Conservation (phyloP, 495 filamentous ascomycete genomes). For the Xylona heveae region DNA sequence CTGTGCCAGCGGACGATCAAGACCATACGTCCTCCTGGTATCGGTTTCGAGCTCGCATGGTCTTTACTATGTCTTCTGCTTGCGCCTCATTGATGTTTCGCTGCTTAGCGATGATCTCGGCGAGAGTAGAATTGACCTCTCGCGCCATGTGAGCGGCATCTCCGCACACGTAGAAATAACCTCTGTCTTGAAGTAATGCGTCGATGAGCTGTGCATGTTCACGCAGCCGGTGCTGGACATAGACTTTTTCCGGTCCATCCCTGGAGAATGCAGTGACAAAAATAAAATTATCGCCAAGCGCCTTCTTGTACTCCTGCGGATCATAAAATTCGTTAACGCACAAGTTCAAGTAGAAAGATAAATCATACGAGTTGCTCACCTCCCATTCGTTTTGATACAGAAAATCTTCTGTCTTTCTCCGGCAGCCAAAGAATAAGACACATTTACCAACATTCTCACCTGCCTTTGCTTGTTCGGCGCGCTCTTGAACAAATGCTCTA, state of each 20-base stretch:
- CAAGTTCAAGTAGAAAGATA: not conserved
- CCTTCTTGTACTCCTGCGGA: slow-evolving; percentile 51
- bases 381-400: slow-evolving; percentile 84
- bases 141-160: slow-evolving; percentile 97
- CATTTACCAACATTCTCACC: slow-evolving; percentile 79
- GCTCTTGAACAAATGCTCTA: slow-evolving; percentile 86
- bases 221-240: slow-evolving; percentile 83
- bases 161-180: slow-evolving; percentile 95
- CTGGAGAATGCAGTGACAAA: slow-evolving; percentile 87
- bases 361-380: slow-evolving; percentile 33
- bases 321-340: slow-evolving; percentile 1
- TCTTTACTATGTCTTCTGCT: slow-evolving; percentile 89
- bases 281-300: slow-evolving; percentile 69
- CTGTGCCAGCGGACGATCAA: slow-evolving; percentile 25
- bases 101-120: slow-evolving; percentile 65
- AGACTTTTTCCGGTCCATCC: slow-evolving; percentile 69
- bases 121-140: slow-evolving; percentile 74
- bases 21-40: slow-evolving; percentile 97
- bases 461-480: slow-evolving; percentile 54
- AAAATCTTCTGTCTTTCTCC: slow-evolving; percentile 70
- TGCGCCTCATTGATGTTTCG: slow-evolving; percentile 61
- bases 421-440: slow-evolving; percentile 86
- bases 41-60: slow-evolving; percentile 76
- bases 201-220: slow-evolving; percentile 72
- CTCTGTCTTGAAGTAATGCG: slow-evolving; percentile 60